Evolutionary conservation across 805 yeast genomes (phyloP).

Genomic region (Candida hispaniensis): DNA sequence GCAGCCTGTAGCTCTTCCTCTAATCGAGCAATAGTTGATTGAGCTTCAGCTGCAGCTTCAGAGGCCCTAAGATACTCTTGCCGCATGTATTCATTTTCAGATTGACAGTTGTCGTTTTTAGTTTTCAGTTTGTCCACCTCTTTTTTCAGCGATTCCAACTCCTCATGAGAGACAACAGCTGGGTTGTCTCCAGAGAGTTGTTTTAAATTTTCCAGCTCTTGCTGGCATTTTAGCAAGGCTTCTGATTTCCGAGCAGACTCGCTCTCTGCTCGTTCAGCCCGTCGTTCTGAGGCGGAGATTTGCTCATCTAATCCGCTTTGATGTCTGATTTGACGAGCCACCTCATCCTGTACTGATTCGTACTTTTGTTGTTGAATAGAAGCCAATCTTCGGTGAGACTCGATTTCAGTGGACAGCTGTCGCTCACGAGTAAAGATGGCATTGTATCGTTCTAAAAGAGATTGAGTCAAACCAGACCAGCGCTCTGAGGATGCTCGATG

Average conservation of each 20-base stretch:
- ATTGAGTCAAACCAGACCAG: constrained; percentile 13
- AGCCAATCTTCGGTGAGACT: constrained; percentile 35
- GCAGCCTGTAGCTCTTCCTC: constrained; percentile 22
- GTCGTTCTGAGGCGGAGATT: constrained; percentile 21
- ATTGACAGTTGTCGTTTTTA: constrained; percentile 37
- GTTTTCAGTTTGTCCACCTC: constrained; percentile 36
- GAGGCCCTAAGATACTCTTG: constrained; percentile 26
- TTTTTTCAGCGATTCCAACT: constrained; percentile 38
- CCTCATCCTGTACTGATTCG: constrained; percentile 36
- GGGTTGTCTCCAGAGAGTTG: constrained; percentile 20
- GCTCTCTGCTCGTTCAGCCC: constrained; percentile 21
- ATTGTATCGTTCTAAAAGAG: constrained; percentile 11
- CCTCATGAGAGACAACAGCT: constrained; percentile 30
- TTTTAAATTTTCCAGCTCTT: constrained; percentile 26
- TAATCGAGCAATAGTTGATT: constrained; percentile 25
- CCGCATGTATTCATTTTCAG: constrained; percentile 50
- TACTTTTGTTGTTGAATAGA: constrained; percentile 35
- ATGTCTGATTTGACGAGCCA: constrained; percentile 38
- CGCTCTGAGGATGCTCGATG: constrained; percentile 18
- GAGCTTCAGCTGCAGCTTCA: constrained; percentile 25
- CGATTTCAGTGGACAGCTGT: constrained; percentile 34
- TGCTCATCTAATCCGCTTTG: constrained; percentile 30
- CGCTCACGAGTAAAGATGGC: constrained; percentile 6
- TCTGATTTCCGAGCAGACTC: constrained; percentile 21
- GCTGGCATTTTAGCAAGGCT: constrained; percentile 26